Base-by-base conservation (phyloP, 371 early-diverging fungal species). In the Syncephalastrum sp. region DNA sequence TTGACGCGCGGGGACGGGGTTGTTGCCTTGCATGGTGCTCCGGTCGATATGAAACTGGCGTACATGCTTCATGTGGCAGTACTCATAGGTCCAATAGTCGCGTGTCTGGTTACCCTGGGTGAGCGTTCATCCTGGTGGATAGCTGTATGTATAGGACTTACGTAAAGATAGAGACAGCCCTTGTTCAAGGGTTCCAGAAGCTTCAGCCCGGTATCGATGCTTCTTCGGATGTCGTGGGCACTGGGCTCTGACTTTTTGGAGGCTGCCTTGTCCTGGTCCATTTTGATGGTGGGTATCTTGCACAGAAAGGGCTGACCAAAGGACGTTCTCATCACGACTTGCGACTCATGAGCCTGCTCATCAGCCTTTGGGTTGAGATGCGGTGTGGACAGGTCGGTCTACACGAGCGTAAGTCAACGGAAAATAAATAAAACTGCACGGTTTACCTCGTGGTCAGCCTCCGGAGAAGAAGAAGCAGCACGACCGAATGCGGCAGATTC, bases 1-100 rank as follows among this genome's bases (percentile, higher is more conserved):
- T 25, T 48, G 17, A 21, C 24, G 15, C n/a, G 21, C 3, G 14
- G 29, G 42, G 41, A 21, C 19, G 42, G 51, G 60, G 13, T 47
- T 21, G 49, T 53, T 54, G 7, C 52, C 45, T 52, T 58, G 51
- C 29, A 58, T 43, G 2, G 46, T 54, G 19, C 41, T 64, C 44
- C 29, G 65, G 24, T 73, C 74, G 14, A 73, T 61, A 54, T 91
- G 88, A 61, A 76, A 90, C 67, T 93, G 93, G 4, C 90, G 85
- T 15, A 93, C 82, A 45, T 83, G 71, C 38, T 65, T 69, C 46
- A 72, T 69, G 66, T 88, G 91, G 61, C 93, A 93, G 63, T 85
- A 90, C 68, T 93, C 91, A 57, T 90, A 93, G 0, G 84, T 74
- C 91, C 91, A 93, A 69, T 85, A 91, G 16, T 79, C 83, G 24